A percentile compares a stretch with the other conserved stretches of the same genome.
phyloP scores from a whole-genome alignment of 1,139 yeast genomes.

The Sugiyamaella sp. region DNA sequence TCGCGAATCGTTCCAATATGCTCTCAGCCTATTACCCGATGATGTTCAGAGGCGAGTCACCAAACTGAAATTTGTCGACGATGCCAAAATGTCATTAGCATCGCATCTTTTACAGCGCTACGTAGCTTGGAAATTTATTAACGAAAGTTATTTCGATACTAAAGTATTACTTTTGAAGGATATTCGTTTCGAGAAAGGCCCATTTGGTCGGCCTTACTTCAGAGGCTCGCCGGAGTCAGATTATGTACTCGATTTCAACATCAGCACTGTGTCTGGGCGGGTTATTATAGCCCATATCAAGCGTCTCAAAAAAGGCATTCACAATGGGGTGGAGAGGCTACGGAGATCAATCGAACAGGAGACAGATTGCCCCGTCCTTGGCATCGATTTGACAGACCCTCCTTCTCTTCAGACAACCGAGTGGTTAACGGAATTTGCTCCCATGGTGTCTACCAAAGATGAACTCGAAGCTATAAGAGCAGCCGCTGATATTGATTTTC shows the following conservation, averaged over 20 bases:
- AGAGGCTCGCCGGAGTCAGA: background rate
- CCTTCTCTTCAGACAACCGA: constrained; percentile 5
- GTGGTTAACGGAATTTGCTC: constrained; percentile 16
- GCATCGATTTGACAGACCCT: constrained; percentile 14
- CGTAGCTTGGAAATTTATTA: constrained; percentile 4
- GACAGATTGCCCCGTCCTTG: constrained; percentile 5
- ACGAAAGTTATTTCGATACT: background rate
- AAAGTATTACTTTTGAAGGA: background rate
- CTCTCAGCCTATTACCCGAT: constrained; percentile 12
- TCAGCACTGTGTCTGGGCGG: constrained; percentile 14
- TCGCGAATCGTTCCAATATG: constrained; percentile 12
- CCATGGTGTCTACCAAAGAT: constrained; percentile 9
- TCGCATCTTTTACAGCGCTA: constrained; percentile 15
- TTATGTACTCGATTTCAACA: constrained; percentile 13
- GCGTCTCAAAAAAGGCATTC: background rate
- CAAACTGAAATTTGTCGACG: constrained; percentile 9
- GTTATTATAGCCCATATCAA: constrained; percentile 13
- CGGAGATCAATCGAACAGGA: background rate
- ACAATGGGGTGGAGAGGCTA: background rate
- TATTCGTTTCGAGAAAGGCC: background rate
- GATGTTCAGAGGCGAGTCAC: constrained; percentile 5
- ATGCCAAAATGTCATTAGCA: constrained; percentile 17
- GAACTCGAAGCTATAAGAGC: constrained; percentile 5
- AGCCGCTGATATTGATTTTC: background rate
- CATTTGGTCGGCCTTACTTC: constrained; percentile 13